phyloP scores from a whole-genome alignment of 1,284 basidiomycete species.

The Calocybe gambosa region DNA sequence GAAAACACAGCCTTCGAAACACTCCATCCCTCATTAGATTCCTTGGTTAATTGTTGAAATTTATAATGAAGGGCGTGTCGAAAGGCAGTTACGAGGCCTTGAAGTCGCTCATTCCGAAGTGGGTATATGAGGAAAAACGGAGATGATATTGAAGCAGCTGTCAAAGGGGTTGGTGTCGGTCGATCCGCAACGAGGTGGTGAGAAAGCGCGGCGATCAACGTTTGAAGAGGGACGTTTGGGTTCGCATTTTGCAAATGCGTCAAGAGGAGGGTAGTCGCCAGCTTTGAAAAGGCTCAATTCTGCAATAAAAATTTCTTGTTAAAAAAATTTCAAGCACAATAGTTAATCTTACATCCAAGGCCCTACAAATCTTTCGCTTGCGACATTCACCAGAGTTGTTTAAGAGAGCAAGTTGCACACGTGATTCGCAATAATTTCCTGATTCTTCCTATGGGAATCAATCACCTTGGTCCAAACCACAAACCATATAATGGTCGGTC shows the following conservation, averaged over 20 bases:
- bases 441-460: too few species aligned
- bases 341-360: too few species aligned
- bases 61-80: constrained; percentile 59
- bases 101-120: constrained; percentile 43
- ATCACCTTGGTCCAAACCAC: too few species aligned
- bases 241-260: constrained; percentile 48
- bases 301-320: too few species aligned
- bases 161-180: constrained; percentile 55
- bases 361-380: too few species aligned
- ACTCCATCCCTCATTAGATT: constrained; percentile 27
- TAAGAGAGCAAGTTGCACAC: too few species aligned
- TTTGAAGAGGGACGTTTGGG: constrained; percentile 40
- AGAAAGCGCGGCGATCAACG: constrained; percentile 54
- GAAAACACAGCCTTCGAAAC: constrained; percentile 36
- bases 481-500: too few species aligned
- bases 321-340: too few species aligned
- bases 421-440: too few species aligned
- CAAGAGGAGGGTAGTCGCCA: constrained; percentile 45
- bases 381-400: too few species aligned
- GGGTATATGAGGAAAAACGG: constrained; percentile 46
- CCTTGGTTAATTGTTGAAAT: constrained; percentile 33
- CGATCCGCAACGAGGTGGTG: constrained; percentile 52
- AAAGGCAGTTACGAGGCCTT: constrained; percentile 51
- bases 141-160: constrained; percentile 59
- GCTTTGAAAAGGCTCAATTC: neutral